Base-by-base conservation (phyloP, 2,329 filamentous ascomycete genomes). In the Fusarium lateritium region DNA sequence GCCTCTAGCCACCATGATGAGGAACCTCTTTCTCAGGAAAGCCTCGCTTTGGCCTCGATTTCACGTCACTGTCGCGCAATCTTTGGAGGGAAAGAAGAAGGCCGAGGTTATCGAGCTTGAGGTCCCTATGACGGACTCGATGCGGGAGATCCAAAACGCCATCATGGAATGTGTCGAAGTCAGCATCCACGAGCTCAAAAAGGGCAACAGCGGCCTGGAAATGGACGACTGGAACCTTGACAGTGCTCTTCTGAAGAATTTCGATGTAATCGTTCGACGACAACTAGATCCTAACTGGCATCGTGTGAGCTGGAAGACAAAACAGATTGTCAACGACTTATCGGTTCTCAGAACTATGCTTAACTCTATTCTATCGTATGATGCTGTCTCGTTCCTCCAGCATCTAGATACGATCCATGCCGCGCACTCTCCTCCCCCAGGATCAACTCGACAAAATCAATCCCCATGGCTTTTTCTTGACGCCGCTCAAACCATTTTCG, bases 221-320 rank as follows among this genome's bases (percentile, higher is more conserved):
- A 94, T 98, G 89, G 94, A 97, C 62, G 94, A 98, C 75, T 98
- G 95, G 95, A 98, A 94, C 50, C 84, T 97, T 19, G 95, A 98
- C 78, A 98, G 93, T 76, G 95, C 95, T 36, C 82, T 98, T 64
- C 92, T 98, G 70, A 93, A 92, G 76, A 97, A 94, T 74, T 99
- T 99, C 78, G 96, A 98, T 77, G 84, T 92, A 63, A 91, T 94
- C 56, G 90, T 99, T 51, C 88, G 95, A 65, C 88, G 94, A 60
- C 96, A 99, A 79, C 83, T 99, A 19, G 94, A 98, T 76, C 94
- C 95, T 6, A 94, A 98, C 61, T 99, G 96, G 96, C 96, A 99
- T 82, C 89, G 96, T 55, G 93, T 97, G 52, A 98, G 92, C 78
- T 97, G 93, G 86, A 94, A 96, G 79, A 98, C 95, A 3, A 93